Base-by-base conservation (phyloP, 331 rosid genomes). In the Saraca asoca region DNA sequence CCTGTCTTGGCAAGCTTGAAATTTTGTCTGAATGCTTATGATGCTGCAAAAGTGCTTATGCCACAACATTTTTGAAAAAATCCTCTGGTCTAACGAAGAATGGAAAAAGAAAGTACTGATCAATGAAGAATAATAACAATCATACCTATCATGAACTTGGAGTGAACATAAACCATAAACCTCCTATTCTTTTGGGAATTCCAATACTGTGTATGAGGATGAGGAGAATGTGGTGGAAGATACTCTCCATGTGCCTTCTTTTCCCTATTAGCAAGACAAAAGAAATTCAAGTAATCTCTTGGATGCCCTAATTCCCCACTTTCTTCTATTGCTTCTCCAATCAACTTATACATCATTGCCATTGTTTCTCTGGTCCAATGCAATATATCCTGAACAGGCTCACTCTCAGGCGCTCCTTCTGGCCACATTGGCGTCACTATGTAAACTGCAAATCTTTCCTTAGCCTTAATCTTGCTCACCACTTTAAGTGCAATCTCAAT, bases 351-450 rank as follows among this genome's bases (percentile, higher is more conserved):
- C 90, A 85, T 85, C 90, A 85, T 85, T 51, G 69, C 10, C 83
- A 85, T 81, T 5, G 90, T 85, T 65, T 76, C 77, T 59, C 90
- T 78, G 9, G 81, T 90, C 96, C 96, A 86, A 60, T 90, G 83
- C 80, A 90, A 64, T 65, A 94, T 88, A 52, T 90, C 97, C 63
- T 78, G 84, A 61, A 94, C 98, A 10, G 91, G 59, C 18, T 93
- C 98, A 75, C 95, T 83, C 62, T 88, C 95, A 19, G 97, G 88
- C 13, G 60, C 71, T 33, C 98, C 98, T 82, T 94, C 97, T 9
- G 98, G 98, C 97, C 98, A 94, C 98, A 94, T 90, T 24, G 98
- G 98, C 11, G 90, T 90, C 33, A 94, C 85, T 48, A 90, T 72
- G 29, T 94, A 94, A 65, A 79, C 98, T 34, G 92, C 82, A 73